These are phyloP conservation scores for Telopea speciosissima DNA, from an alignment of 177 flowering plant species.

Conservation along the genomic window DNA sequence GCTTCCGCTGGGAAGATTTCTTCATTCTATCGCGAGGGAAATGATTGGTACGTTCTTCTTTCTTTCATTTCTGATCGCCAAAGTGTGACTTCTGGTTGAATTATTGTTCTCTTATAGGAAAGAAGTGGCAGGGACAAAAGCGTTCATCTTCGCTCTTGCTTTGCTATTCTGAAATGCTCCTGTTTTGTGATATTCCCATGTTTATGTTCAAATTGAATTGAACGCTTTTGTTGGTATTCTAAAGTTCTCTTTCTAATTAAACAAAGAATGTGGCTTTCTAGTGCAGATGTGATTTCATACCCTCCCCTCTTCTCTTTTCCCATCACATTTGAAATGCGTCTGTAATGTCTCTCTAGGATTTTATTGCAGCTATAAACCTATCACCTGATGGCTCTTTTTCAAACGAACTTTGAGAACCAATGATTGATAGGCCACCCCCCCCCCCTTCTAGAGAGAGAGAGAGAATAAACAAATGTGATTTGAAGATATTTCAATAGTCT, in stretches of 20 bases:
- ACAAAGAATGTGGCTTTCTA: too few species aligned
- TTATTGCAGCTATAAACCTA: not conserved
- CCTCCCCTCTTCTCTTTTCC: too few species aligned
- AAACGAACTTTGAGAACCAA: not conserved
- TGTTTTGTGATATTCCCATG: not conserved
- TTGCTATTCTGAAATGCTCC: not conserved
- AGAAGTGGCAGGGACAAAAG: too few species aligned
- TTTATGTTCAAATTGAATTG: not conserved
- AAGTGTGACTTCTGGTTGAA: not conserved
- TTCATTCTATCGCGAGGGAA: constrained; percentile 45
- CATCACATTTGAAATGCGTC: too few species aligned
- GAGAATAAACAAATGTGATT: not conserved
- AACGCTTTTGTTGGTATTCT: not conserved
- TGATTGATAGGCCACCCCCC: too few species aligned
- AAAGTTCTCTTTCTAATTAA: not conserved
- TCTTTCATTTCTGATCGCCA: not conserved
- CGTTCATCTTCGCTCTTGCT: not conserved
- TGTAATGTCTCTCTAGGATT: not conserved
- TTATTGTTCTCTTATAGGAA: not conserved
- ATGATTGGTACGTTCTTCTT: constrained; percentile 46
- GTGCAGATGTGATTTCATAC: too few species aligned
- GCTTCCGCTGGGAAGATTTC: constrained; percentile 44
- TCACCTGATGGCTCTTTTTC: not conserved
- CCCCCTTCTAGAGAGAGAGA: not conserved
- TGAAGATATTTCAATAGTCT: not conserved